Evolutionary conservation across 345 rosid species (phyloP), one percentile per base, ranked within the genome.

Genomic region (Eucalyptus regnans): DNA sequence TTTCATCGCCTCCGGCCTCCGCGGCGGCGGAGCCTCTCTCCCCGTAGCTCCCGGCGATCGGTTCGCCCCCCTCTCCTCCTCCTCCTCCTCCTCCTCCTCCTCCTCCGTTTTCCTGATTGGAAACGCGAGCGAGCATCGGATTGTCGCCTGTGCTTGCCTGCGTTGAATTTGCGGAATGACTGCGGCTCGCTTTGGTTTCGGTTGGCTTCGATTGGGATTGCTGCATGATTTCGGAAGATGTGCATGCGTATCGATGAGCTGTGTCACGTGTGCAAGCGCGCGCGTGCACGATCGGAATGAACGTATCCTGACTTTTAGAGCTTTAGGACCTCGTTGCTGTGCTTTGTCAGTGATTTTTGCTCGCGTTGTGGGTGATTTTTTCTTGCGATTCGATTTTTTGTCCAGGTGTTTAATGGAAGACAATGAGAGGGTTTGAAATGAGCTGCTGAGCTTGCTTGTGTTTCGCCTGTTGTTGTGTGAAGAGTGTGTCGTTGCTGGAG

Each of bases 331-430:
- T 76, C 27, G 48, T 76, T 76, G 83, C 27, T 18, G 83, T 37
- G 48, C 83, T 37, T 37, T 37, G 25, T 37, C 46, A 6, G 81
- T 71, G 81, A 71, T 64, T 64, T 64, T 76, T 52, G 58, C 25
- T 52, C 58, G 58, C 25, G 58, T 52, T 52, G 58, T 52, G 58
- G 58, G 58, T 52, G 58, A 52, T 52, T 52, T 71, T 84, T 51
- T 13, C n/a, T n/a, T 5, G 49, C 29, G 37, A 49, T 88, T 90
- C 33, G 51, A 86, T 88, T 89, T 48, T 50, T 87, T 87, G 37
- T 25, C 86, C 93, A 93, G 97, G 91, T 91, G 94, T 90, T 91
- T 90, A 92, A 90, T 88, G 86, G 76, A 91, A 93, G 89, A 76
- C 76, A 23, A 64, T 51, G 88, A 90, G 93, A 90, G 91, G 76